phyloP scores from a whole-genome alignment of 768 basidiomycete genomes.

The Kwoniella dendrophila region DNA sequence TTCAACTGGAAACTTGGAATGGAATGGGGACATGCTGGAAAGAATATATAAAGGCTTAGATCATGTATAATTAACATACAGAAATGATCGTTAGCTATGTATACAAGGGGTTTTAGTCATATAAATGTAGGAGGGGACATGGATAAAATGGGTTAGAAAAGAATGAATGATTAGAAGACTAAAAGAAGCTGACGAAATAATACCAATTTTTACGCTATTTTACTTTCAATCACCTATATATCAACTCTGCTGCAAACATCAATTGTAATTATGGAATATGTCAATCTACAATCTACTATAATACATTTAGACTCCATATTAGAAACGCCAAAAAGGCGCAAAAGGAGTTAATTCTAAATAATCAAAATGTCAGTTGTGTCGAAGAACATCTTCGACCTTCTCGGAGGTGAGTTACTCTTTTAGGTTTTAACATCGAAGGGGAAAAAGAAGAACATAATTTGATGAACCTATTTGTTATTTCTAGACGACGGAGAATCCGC shows the following conservation, averaged over 20 bases:
- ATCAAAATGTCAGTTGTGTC: slow-evolving; percentile 48
- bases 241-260: background rate
- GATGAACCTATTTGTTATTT: background rate
- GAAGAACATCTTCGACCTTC: slow-evolving; percentile 51
- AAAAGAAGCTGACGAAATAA: background rate
- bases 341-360: slow-evolving; percentile 13
- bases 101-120: no score
- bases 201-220: background rate
- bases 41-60: no score
- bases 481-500: slow-evolving; percentile 50
- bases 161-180: no score
- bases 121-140: no score
- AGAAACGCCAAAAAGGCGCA: slow-evolving; percentile 23
- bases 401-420: slow-evolving; percentile 42
- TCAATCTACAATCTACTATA: background rate
- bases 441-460: background rate
- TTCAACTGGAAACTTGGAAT: background rate
- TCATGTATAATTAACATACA: no score
- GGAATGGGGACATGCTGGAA: background rate
- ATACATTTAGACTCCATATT: slow-evolving; percentile 11
- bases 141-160: background rate
- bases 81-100: no score
- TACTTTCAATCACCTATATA: background rate
- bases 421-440: background rate
- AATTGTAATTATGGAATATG: no score